Base-by-base conservation (phyloP, 345 rosid species). In the Carallia brachiata region DNA sequence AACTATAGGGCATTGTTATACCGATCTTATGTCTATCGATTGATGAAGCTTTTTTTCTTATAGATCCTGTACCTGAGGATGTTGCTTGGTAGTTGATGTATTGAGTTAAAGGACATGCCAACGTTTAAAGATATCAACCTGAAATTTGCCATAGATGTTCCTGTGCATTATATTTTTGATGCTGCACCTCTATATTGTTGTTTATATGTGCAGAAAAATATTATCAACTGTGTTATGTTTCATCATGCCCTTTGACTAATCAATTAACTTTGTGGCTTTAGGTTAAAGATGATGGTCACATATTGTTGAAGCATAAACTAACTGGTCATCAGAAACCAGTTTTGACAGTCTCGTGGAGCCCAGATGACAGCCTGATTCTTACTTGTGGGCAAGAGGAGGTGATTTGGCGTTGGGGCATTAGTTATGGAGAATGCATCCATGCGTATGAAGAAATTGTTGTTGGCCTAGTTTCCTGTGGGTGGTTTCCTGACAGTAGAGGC, bases 331-430 rank as follows among this genome's bases (percentile, higher is more conserved):
- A 79, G 67, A 84, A 80, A 62, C 83, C 89, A 0, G 90, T 89
- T 36, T 75, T 70, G 47, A 28, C 85, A 4, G 82, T 85, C 72
- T 84, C 88, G 23, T 89, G 95, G 95, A 89, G 92, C 59, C 87
- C 84, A 36, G 78, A 87, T 74, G 89, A 87, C 69, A 19, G 73
- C 44, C 90, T 87, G 65, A 81, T 89, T 52, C 87, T 89, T 70
- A 85, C 95, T 28, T 89, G 95, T 71, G 95, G 95, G 66, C 70
- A 71, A 37, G 92, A 89, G 66, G 92, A 87, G 75, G 84, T 70
- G 68, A 70, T 87, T 31, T 83, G 84, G 74, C 80, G 89, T 52
- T 89, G 92, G 92, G 86, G 84, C 81, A 86, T 79, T 23, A 65
- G 50, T 65, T 78, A 90, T 62, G 95, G 95, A 66, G 81, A 81